Evolutionary conservation across 805 yeast genomes (phyloP), one percentile per base, ranked within the genome.

Genomic region (Brettanomyces nanus): DNA sequence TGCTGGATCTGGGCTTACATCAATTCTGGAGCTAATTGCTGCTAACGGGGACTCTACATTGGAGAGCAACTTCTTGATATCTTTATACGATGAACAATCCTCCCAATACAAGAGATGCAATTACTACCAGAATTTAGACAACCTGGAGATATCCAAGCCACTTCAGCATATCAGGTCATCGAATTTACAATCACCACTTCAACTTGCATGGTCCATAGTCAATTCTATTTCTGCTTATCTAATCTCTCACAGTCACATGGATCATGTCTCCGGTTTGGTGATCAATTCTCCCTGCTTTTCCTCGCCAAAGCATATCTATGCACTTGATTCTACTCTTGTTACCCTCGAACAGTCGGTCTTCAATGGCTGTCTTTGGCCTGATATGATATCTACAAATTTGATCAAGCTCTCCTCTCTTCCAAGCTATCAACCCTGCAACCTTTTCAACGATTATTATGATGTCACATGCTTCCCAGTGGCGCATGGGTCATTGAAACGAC

Each of bases 171-270:
- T 34, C 15, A 19, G n/a, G 22, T 4, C 6, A 9, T 7, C 22
- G 9, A 19, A 11, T 6, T 7, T 5, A 14, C n/a, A n/a, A n/a
- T 11, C 37, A 9, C n/a, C 37, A 21, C 13, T 19, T 22, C 38
- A 28, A 31, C 5, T 34, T 11, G 19, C 43, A 9, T 28, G 37
- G 28, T 30, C 23, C 3, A 28, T 77, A 4, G 55, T 66, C 22
- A 56, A 59, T 4, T 45, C 56, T 5, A 52, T 78, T 2, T 52
- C 60, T 6, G 62, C 62, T 23, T 75, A 69, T 45, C 61, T 80
- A 34, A 69, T 87, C 20, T 75, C 95, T 1, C 97, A 87, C 57
- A 75, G 90, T 0, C 97, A 87, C 58, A 53, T 87, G 36, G 97
- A 87, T 56, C 97, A 87, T 54, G 66, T 85, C 11, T 54, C 71